Percentiles rank a stretch among this genome's conserved stretches.
Conservation (phyloP, 192 early-diverging fungal genomes). For the Rhizophagus clarus region DNA sequence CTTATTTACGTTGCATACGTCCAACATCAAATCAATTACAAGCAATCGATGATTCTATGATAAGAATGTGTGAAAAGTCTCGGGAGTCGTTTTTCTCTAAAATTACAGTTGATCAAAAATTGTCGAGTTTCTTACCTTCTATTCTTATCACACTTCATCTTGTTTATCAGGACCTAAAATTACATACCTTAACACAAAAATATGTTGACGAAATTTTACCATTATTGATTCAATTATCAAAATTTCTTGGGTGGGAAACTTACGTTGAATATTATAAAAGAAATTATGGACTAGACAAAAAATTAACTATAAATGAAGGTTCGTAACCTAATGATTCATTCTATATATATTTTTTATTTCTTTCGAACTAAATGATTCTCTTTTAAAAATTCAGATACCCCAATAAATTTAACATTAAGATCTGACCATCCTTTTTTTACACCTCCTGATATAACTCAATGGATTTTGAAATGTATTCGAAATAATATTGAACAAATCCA, state of each 20-base stretch:
- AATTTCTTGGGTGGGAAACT: constrained; percentile 33
- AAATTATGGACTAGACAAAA: constrained; percentile 22
- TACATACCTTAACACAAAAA: constrained; percentile 40
- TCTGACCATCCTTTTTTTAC: not conserved
- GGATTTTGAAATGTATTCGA: constrained; percentile 25
- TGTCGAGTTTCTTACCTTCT: constrained; percentile 34
- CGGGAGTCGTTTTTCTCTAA: constrained; percentile 30
- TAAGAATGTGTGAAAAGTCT: constrained; percentile 7
- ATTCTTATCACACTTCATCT: constrained; percentile 54
- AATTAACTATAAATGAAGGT: constrained; percentile 30
- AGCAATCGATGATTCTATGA: not conserved
- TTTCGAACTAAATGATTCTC: not conserved
- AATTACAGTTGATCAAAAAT: constrained; percentile 28
- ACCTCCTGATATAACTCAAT: constrained; percentile 27
- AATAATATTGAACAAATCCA: not conserved
- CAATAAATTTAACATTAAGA: not conserved
- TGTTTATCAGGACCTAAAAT: constrained; percentile 57
- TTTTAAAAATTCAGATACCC: not conserved
- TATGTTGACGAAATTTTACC: constrained; percentile 35
- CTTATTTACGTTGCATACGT: not conserved
- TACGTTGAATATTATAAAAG: constrained; percentile 43
- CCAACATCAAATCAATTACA: not conserved
- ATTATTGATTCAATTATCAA: constrained; percentile 38
- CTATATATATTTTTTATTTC: too few relatives aligned
- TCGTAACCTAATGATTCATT: not conserved